phyloP scores from a whole-genome alignment of 1,139 yeast species.

The Pichia terricola region DNA sequence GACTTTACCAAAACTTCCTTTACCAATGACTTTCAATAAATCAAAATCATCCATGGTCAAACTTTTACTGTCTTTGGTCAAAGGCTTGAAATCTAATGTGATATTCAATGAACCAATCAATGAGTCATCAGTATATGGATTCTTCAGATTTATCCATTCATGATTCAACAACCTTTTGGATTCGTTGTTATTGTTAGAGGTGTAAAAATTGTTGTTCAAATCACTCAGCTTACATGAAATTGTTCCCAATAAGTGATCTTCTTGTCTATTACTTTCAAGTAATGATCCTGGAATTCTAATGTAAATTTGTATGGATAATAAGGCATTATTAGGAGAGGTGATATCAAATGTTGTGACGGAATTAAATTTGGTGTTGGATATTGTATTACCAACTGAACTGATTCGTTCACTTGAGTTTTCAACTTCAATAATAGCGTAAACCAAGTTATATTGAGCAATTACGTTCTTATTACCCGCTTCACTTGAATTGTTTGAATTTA shows the following conservation, averaged over 20 bases:
- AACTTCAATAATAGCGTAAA: constrained; percentile 62
- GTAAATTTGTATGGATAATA: constrained; percentile 59
- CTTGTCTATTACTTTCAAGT: constrained; percentile 29
- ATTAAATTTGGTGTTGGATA: constrained; percentile 63
- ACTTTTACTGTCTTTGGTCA: constrained; percentile 43
- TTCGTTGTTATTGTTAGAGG: constrained; percentile 11
- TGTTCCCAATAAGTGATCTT: constrained; percentile 26
- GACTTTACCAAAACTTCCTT: constrained; percentile 96
- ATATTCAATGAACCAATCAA: constrained; percentile 49
- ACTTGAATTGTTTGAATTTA: constrained; percentile 20
- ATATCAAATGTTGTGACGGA: constrained; percentile 90
- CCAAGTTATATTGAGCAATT: constrained; percentile 28
- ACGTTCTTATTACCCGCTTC: constrained; percentile 36
- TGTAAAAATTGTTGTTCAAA: constrained; percentile 19
- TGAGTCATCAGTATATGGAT: constrained; percentile 26
- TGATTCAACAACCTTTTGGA: constrained; percentile 39
- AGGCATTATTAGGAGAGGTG: constrained; percentile 40
- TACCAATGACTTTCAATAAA: constrained; percentile 86
- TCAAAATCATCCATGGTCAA: constrained; percentile 87
- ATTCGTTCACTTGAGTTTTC: constrained; percentile 44
- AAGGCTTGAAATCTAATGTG: constrained; percentile 70
- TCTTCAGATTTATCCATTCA: constrained; percentile 30
- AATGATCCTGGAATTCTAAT: constrained; percentile 65
- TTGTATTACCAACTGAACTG: constrained; percentile 29
- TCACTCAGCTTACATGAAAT: constrained; percentile 24